Evolutionary conservation across 768 basidiomycete genomes (phyloP), one percentile per base, ranked within the genome.

Genomic region (Symmetrospora coprosmae): DNA sequence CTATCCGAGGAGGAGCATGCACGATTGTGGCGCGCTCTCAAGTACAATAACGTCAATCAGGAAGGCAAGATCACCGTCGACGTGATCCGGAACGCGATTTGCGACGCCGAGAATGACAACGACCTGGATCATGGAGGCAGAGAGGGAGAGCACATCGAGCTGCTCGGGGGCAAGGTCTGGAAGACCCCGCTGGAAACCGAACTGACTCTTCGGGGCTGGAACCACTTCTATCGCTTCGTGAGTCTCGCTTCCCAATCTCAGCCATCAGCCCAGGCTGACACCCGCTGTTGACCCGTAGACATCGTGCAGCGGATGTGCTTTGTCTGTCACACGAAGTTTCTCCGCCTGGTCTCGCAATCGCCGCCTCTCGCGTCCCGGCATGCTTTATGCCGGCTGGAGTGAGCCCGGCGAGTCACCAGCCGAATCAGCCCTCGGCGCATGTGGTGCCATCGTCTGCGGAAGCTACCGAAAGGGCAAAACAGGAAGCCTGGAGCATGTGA

Each of bases 151-250:
- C 46, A 17, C 21, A 30, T 58, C n/a, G 55, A 58, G 25, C 41
- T 58, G 23, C 55, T 58, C 19, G 55, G 55, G 11, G 55, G 55
- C 39, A 43, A 46, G 31, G 55, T 58, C 16, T 58, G 37, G 25
- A 58, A 46, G 55, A 25, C 40, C 9, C 41, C 23, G 3, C 6
- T 31, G 14, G 11, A 13, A 17, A 47, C 8, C 17, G 41, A 58
- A 19, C 30, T 58, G 2, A 41, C 27, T 19, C 16, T 23, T 17
- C n/a, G 25, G 7, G 55, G 23, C 31, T 58, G 55, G 55, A 27
- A 58, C 27, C 55, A 58, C 31, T 58, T 58, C 31, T 58, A 58
- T 34, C 55, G 55, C 40, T 58, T 58, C 21, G 55, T 58, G 28
- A 25, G 51, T 25, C 23, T 25, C 25, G 11, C 11, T 9, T 14